phyloP scores from a whole-genome alignment of 2,329 filamentous ascomycete genomes.

The Aspergillus sp. region DNA sequence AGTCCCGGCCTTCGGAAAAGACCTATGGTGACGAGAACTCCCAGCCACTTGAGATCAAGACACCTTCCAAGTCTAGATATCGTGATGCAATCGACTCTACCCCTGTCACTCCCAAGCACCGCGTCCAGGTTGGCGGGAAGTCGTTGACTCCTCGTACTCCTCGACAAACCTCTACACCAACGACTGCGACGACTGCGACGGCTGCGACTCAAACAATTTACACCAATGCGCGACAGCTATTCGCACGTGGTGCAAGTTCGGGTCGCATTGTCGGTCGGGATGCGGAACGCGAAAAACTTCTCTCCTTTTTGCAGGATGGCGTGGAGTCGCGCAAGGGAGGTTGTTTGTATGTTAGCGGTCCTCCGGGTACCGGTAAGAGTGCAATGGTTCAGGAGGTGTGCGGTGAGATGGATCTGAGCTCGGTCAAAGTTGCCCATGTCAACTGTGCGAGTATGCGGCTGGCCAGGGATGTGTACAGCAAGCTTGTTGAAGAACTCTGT shows the following conservation, averaged over 20 bases:
- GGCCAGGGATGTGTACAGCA: constrained; percentile 79
- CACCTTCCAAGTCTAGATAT: constrained; percentile 56
- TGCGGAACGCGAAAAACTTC: constrained; percentile 62
- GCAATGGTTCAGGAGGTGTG: constrained; percentile 84
- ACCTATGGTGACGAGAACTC: constrained; percentile 43
- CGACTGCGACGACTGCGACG: constrained; percentile 49
- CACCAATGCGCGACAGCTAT: constrained; percentile 81
- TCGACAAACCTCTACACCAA: constrained; percentile 67
- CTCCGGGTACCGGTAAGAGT: constrained; percentile 94
- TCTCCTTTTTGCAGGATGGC: constrained; percentile 65
- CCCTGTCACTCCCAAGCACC: constrained; percentile 77
- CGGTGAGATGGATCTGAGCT: constrained; percentile 52
- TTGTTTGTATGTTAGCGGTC: constrained; percentile 92
- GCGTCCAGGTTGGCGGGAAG: constrained; percentile 73
- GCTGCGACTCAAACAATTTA: constrained; percentile 70
- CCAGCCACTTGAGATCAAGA: constrained; percentile 42
- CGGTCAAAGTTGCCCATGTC: constrained; percentile 71
- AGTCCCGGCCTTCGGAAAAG: constrained; percentile 26
- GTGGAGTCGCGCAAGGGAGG: constrained; percentile 63
- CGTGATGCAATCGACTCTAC: constrained; percentile 72
- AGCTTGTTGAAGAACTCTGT: constrained; percentile 68
- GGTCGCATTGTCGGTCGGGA: constrained; percentile 77
- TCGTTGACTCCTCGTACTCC: constrained; percentile 76
- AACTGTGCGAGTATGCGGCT: constrained; percentile 98
- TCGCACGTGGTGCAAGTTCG: constrained; percentile 74